Evolutionary conservation across 805 yeast species (phyloP).

Genomic region (Cyberlindnera saturnus): DNA sequence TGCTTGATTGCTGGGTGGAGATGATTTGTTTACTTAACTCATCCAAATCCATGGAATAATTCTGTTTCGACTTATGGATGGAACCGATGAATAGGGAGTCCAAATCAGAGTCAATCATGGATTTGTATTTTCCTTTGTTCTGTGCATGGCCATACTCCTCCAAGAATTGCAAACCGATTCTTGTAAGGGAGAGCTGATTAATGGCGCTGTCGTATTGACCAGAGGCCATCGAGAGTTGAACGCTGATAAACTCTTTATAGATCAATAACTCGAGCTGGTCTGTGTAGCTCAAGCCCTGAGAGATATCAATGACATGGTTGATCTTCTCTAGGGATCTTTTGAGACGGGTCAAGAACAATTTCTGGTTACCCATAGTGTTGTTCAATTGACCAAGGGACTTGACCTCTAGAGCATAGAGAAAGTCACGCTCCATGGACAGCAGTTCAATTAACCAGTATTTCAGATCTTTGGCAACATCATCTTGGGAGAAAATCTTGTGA

Average conservation of each 20-base stretch:
- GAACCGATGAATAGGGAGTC: constrained; percentile 64
- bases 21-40: constrained; percentile 41
- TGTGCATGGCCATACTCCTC: constrained; percentile 26
- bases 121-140: constrained; percentile 37
- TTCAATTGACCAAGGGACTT: constrained; percentile 49
- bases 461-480: constrained; percentile 44
- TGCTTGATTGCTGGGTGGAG: constrained; percentile 21
- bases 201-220: constrained; percentile 53
- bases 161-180: constrained; percentile 54
- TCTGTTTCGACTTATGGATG: constrained; percentile 33
- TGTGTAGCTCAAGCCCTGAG: constrained; percentile 31
- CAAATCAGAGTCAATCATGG: constrained; percentile 49
- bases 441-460: constrained; percentile 55
- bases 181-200: constrained; percentile 49
- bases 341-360: constrained; percentile 56
- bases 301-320: constrained; percentile 33
- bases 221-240: constrained; percentile 43
- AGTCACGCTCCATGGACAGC: constrained; percentile 70
- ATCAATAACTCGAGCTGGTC: constrained; percentile 32
- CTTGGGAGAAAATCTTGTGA: constrained; percentile 40
- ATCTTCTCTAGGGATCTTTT: constrained; percentile 52
- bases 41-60: constrained; percentile 40
- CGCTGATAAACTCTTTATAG: constrained; percentile 46
- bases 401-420: constrained; percentile 62
- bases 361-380: constrained; percentile 31